These are phyloP conservation scores for Hanseniaspora valbyensis DNA, from an alignment of 805 yeast genomes.

Conservation along the genomic window DNA sequence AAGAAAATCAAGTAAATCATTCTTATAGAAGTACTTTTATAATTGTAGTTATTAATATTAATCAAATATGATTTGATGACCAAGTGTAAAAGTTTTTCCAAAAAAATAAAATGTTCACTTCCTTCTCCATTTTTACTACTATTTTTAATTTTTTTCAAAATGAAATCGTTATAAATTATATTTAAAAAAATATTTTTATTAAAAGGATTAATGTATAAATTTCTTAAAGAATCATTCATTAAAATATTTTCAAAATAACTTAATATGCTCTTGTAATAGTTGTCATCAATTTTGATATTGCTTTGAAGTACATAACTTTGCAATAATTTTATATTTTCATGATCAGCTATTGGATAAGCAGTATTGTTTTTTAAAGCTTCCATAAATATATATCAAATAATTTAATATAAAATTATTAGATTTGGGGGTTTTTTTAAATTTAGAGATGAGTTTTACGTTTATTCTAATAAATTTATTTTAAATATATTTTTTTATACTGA, in stretches of 20 bases:
- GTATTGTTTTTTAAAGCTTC: no score
- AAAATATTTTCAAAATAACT: background rate
- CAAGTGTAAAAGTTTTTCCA: background rate
- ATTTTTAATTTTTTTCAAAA: conserved; percentile 1
- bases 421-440: no score
- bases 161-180: conserved; percentile 1
- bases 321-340: background rate
- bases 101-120: background rate
- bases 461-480: no score
- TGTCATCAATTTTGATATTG: background rate
- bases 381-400: no score
- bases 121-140: background rate
- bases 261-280: background rate
- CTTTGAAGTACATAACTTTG: background rate
- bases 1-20: conserved; percentile 6
- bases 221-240: background rate
- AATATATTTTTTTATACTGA: no score
- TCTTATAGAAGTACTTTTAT: background rate
- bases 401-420: no score
- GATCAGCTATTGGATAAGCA: background rate
- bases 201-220: background rate
- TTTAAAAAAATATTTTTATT: conserved; percentile 4
- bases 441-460: no score
- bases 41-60: conserved; percentile 4
- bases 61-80: background rate